Conservation (phyloP, 2,329 filamentous ascomycete species). For the Sordariomycetes sp. region DNA sequence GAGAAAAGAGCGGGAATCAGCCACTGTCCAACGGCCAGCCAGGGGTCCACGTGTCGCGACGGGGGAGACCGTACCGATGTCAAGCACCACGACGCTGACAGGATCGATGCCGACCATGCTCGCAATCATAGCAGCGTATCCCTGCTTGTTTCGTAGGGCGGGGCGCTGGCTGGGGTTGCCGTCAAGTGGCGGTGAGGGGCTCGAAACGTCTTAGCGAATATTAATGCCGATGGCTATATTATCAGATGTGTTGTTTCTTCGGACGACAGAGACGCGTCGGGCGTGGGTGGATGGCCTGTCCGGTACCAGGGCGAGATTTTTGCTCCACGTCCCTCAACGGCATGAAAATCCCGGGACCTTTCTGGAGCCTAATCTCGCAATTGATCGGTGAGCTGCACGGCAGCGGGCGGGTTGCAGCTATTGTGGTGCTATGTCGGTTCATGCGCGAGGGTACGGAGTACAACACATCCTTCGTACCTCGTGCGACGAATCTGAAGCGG, state of each 20-base stretch:
- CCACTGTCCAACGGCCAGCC: not conserved
- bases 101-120: slow-evolving; percentile 4
- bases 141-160: not conserved
- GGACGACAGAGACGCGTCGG: not conserved
- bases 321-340: too few species aligned
- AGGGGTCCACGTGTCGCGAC: not conserved
- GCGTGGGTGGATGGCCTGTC: not conserved
- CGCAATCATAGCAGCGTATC: not conserved
- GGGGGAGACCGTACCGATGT: slow-evolving; percentile 35
- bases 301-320: not conserved
- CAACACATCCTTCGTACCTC: too few species aligned
- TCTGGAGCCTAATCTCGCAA: not conserved
- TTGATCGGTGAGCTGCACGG: not conserved
- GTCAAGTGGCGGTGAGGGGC: slow-evolving; percentile 1
- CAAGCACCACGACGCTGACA: slow-evolving; percentile 40
- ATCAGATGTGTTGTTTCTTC: not conserved
- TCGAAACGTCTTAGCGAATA: not conserved
- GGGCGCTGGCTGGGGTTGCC: not conserved
- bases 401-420: not conserved
- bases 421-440: slow-evolving; percentile 2
- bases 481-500: not conserved
- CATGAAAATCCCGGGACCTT: not conserved
- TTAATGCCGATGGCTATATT: not conserved
- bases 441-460: slow-evolving; percentile 1
- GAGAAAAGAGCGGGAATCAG: slow-evolving; percentile 3